Evolutionary conservation across 306 rosid species (phyloP).

Genomic region (Quercus variabilis): DNA sequence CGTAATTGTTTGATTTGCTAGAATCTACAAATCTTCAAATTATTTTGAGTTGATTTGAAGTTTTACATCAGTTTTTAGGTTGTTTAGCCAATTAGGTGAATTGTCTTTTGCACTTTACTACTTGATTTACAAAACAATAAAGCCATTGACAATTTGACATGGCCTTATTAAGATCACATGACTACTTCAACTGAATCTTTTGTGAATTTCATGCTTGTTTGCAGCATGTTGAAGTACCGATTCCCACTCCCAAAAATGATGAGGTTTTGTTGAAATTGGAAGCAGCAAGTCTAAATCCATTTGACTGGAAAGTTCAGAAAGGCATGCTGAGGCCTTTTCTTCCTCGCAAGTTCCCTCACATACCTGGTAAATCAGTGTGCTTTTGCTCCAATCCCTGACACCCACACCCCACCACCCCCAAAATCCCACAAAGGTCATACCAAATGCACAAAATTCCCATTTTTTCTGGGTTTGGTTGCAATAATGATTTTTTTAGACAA

Average conservation of each 20-base stretch:
- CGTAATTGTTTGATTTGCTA: background rate
- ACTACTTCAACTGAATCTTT: background rate
- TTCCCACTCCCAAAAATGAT: slow-evolving; percentile 54
- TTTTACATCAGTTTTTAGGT: background rate
- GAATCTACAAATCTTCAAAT: background rate
- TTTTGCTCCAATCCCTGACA: background rate
- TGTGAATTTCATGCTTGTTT: background rate
- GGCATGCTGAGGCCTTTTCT: slow-evolving; percentile 53
- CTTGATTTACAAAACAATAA: background rate
- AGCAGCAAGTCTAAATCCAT: slow-evolving; percentile 68
- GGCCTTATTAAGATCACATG: background rate
- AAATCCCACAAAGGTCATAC: too few relatives aligned
- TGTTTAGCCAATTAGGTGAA: background rate
- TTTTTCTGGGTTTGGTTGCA: background rate
- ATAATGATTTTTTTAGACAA: background rate
- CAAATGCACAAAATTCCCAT: too few relatives aligned
- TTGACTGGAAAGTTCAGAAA: slow-evolving; percentile 81
- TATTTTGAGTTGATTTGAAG: background rate
- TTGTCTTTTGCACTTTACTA: background rate
- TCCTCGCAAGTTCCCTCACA: slow-evolving; percentile 63
- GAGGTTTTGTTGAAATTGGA: slow-evolving; percentile 70
- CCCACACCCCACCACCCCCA: background rate
- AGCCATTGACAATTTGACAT: background rate
- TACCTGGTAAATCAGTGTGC: slow-evolving; percentile 46
- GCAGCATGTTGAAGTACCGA: slow-evolving; percentile 64